Evolutionary conservation across 305 asterid species (phyloP), one percentile per base, ranked within the genome.

Genomic region (Rubia tinctorum): DNA sequence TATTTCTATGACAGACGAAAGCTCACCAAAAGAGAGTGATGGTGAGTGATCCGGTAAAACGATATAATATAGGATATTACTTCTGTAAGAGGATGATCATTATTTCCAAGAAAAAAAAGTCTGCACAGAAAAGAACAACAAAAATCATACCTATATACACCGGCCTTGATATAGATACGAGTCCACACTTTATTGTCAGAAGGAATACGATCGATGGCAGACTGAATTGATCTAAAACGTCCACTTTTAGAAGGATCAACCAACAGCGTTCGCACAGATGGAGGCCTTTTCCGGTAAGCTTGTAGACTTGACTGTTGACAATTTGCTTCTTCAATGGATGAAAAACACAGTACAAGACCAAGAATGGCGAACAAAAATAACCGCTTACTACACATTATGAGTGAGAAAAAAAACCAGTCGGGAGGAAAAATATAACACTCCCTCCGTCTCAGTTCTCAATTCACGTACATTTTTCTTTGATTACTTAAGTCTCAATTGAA

Each of bases 201-300:
- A 56, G 93, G 96, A 23, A 90, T 77, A 17, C 71, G 69, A 71
- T 90, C 73, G 71, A 92, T 82, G 1, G 98, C 98, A 5, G 84
- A 73, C 84, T 90, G 92, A 71, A 92, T 88, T 10, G 76, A 82
- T 6, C 65, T 63, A 83, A 82, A 85, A 58, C 84, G 59, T 56
- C 88, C 91, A n/a, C 45, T 39, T 1, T 92, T 90, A 12, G 86
- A 76, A 42, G 45, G 81, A 83, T 88, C 88, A n/a, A 92, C 96
- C 49, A 10, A 34, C 27, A 92, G 72, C 34, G 83, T 83, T 17
- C 65, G 61, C 51, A 69, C 73, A 34, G 6, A 27, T 51, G 58
- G 20, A 51, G 20, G 17, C 23, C 59, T 53, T 17, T 6, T 53
- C 18, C 59, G 18, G 22, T 53, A 53, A 53, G 59, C 59, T 53